Evolutionary conservation across 2,329 filamentous ascomycete genomes (phyloP).

Genomic region (Aotearoamyces nothofagi): DNA sequence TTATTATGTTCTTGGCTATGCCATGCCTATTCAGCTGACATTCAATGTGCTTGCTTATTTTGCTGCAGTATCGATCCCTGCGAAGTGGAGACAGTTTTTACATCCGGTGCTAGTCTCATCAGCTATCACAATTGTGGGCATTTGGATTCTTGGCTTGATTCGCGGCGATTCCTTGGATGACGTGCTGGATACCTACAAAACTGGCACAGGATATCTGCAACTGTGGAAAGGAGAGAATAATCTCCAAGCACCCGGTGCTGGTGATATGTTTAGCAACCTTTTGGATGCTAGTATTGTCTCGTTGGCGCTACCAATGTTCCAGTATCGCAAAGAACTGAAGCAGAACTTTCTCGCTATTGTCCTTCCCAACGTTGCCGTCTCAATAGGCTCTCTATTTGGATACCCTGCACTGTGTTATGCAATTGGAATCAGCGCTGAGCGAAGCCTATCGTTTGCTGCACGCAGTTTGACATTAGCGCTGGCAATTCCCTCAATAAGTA

Average conservation of each 20-base stretch:
- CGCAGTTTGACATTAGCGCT: slow-evolving; percentile 43
- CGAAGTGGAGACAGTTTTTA: slow-evolving; percentile 32
- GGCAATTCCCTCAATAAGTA: slow-evolving; percentile 38
- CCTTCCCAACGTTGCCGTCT: slow-evolving; percentile 34
- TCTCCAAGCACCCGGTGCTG: slow-evolving; percentile 31
- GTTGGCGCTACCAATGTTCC: slow-evolving; percentile 44
- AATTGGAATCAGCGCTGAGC: slow-evolving; percentile 34
- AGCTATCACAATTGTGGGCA: slow-evolving; percentile 31
- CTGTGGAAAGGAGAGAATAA: slow-evolving; percentile 27
- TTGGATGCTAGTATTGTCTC: slow-evolving; percentile 43
- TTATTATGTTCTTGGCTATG: slow-evolving; percentile 36
- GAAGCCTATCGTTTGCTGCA: slow-evolving; percentile 38
- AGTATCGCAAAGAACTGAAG: slow-evolving; percentile 38
- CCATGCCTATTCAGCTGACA: slow-evolving; percentile 26
- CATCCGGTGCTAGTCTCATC: slow-evolving; percentile 44
- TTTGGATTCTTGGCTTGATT: slow-evolving; percentile 36
- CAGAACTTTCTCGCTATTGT: slow-evolving; percentile 37
- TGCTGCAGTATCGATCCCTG: slow-evolving; percentile 30
- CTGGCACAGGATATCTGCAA: slow-evolving; percentile 33
- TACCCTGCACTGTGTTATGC: slow-evolving; percentile 39
- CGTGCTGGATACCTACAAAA: slow-evolving; percentile 32
- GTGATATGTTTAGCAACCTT: slow-evolving; percentile 36
- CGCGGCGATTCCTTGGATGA: slow-evolving; percentile 24
- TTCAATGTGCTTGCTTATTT: slow-evolving; percentile 38
- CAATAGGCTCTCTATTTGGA: slow-evolving; percentile 36